Percentiles rank a stretch among this genome's conserved stretches.
phyloP scores from a whole-genome alignment of 179 eudicot genomes.

The Beta macrorhiza region DNA sequence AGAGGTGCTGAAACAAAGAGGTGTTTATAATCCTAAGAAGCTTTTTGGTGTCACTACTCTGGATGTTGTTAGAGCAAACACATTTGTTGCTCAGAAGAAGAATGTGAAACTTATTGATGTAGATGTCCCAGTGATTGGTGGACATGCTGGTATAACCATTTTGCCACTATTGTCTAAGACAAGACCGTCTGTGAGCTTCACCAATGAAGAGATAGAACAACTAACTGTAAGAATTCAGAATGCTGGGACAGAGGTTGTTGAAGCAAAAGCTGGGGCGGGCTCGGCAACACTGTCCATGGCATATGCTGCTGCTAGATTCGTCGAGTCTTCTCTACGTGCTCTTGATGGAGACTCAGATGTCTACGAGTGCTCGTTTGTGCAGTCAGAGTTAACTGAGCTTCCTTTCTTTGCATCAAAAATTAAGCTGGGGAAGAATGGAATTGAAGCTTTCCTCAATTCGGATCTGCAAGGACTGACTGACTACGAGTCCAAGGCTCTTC shows the following conservation, averaged over 20 bases:
- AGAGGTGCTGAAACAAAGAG: constrained; percentile 55
- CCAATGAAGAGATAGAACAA: constrained; percentile 45
- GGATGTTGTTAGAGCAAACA: constrained; percentile 68
- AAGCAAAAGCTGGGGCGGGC: constrained; percentile 68
- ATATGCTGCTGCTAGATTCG: constrained; percentile 70
- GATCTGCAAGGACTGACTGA: constrained; percentile 51
- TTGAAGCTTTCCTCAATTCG: constrained; percentile 47
- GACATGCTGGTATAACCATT: constrained; percentile 69
- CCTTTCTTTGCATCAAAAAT: constrained; percentile 65
- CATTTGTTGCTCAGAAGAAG: constrained; percentile 56
- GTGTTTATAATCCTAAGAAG: constrained; percentile 64
- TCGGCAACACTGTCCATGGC: constrained; percentile 73
- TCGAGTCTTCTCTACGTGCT: constrained; percentile 63
- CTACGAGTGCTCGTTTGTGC: constrained; percentile 54
- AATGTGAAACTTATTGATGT: constrained; percentile 55
- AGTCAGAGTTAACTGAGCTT: constrained; percentile 55
- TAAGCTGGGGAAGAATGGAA: constrained; percentile 55
- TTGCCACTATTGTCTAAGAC: constrained; percentile 58
- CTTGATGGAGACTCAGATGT: constrained; percentile 64
- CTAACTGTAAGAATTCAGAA: constrained; percentile 62
- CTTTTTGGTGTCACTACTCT: constrained; percentile 66
- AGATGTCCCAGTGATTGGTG: constrained; percentile 66
- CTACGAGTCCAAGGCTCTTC: constrained; percentile 45
- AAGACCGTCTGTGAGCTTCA: constrained; percentile 47
- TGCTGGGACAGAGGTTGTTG: constrained; percentile 72